These are phyloP conservation scores for Phtheirospermum japonicum DNA, from an alignment of 257 asterid species.

Conservation along the genomic window DNA sequence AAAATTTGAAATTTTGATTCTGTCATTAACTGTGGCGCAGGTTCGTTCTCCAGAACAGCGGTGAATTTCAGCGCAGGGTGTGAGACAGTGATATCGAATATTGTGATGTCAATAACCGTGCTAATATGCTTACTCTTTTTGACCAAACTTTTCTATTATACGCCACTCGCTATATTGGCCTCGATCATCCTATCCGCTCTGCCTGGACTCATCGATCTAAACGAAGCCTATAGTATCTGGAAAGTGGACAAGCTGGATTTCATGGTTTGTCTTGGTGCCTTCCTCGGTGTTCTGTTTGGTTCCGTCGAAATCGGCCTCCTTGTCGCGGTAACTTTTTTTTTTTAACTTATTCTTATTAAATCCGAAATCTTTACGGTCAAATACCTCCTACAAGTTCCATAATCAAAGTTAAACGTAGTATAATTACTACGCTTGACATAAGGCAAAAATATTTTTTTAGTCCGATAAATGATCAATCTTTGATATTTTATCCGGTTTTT, in stretches of 20 bases:
- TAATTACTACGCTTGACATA: too few relatives aligned
- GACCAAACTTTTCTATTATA: constrained; percentile 63
- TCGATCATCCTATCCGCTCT: constrained; percentile 76
- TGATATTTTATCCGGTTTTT: too few relatives aligned
- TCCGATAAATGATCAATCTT: too few relatives aligned
- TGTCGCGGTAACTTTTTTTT: constrained; percentile 47
- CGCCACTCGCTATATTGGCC: constrained; percentile 70
- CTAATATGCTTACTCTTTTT: constrained; percentile 52
- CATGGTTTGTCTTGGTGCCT: constrained; percentile 57
- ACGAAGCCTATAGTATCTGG: constrained; percentile 52
- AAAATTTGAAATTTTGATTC: not conserved
- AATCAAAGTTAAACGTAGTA: too few relatives aligned
- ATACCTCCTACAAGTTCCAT: not conserved
- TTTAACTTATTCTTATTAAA: not conserved
- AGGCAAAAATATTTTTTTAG: too few relatives aligned
- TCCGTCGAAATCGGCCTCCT: constrained; percentile 80
- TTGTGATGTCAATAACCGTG: constrained; percentile 72
- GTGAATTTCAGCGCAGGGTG: constrained; percentile 83
- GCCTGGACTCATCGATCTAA: constrained; percentile 68
- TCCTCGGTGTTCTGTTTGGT: constrained; percentile 68
- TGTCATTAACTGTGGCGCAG: constrained; percentile 35
- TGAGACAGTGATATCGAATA: constrained; percentile 70
- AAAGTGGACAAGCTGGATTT: constrained; percentile 77
- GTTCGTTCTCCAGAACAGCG: constrained; percentile 85
- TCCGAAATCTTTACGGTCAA: not conserved